Evolutionary conservation across 345 rosid species (phyloP), one percentile per base, ranked within the genome.

Genomic region (Carallia brachiata): DNA sequence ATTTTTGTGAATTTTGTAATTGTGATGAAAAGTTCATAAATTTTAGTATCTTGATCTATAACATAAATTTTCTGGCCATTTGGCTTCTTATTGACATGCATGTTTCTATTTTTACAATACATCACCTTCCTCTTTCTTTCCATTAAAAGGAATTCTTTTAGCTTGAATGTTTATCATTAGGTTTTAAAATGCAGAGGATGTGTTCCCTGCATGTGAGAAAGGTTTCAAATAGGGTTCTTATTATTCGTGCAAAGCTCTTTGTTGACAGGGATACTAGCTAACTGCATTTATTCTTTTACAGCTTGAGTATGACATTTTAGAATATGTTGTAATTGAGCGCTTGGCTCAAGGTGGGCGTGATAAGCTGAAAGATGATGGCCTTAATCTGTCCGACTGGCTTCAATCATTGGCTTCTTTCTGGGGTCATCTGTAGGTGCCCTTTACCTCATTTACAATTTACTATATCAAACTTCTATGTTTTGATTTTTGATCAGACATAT

Each of bases 371-470:
- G 99, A 96, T 69, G 99, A 96, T 69, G 99, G 99, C 72, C 88
- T 96, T 78, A 92, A 96, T 83, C 77, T 96, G 79, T 96, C 99
- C 27, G 99, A 96, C 73, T 96, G 99, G 99, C 97, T 96, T 73
- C 99, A 92, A 69, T 92, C 98, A 1, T 65, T 96, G 91, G 99
- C 99, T 65, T 96, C 99, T 44, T 96, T 96, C 80, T 96, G 98
- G 99, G 99, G 99, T 80, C 99, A 92, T 86, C 86, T 96, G 99
- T 95, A 90, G 71, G 99, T 90, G 50, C 74, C 75, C 5, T 76
- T 68, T 17, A 53, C 76, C 63, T 82, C 78, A 70, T 83, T 62
- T 12, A 16, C 15, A 27, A 56, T 56, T 27, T 56, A 19, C 16
- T 27, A 23, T 56, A 8, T 4, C 34, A 27, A 27, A 56, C 19